These are phyloP conservation scores for Magnusiomyces ingens DNA, from an alignment of 1,139 yeast species.

Conservation along the genomic window DNA sequence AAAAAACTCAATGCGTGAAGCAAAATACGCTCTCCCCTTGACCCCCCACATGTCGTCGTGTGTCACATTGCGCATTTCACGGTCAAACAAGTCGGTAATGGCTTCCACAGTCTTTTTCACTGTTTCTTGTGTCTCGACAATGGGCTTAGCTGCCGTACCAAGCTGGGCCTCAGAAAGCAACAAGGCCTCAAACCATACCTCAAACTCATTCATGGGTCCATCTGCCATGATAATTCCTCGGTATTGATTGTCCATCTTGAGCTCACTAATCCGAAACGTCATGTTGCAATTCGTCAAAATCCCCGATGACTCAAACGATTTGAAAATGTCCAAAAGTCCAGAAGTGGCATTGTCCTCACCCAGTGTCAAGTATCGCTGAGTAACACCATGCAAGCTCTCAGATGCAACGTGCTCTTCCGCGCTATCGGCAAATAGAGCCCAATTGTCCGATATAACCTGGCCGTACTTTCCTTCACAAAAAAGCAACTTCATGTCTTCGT, in stretches of 20 bases:
- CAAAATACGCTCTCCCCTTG: slow-evolving; percentile 11
- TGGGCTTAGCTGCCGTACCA: not conserved
- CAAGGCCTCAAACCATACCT: slow-evolving; percentile 16
- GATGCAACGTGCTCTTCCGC: not conserved
- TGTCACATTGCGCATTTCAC: slow-evolving; percentile 14
- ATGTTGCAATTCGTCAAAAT: slow-evolving; percentile 1
- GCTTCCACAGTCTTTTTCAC: not conserved
- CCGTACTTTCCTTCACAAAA: slow-evolving; percentile 10
- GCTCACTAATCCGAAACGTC: slow-evolving; percentile 11
- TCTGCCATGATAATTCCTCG: slow-evolving; percentile 14
- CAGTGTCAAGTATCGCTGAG: slow-evolving; percentile 4
- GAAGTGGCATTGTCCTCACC: not conserved
- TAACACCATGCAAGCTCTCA: slow-evolving; percentile 7
- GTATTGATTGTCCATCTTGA: slow-evolving; percentile 5
- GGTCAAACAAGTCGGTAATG: slow-evolving; percentile 13
- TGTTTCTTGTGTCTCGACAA: not conserved
- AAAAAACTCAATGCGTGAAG: slow-evolving; percentile 10
- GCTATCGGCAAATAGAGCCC: slow-evolving; percentile 8
- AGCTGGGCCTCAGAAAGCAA: slow-evolving; percentile 11
- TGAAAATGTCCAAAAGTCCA: not conserved
- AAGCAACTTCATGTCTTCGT: slow-evolving; percentile 2
- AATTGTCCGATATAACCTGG: slow-evolving; percentile 1
- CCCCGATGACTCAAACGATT: not conserved
- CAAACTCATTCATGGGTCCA: slow-evolving; percentile 9
- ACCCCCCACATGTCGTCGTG: slow-evolving; percentile 14